Base-by-base conservation (phyloP, 495 filamentous ascomycete genomes). In the Bombardia bombarda region DNA sequence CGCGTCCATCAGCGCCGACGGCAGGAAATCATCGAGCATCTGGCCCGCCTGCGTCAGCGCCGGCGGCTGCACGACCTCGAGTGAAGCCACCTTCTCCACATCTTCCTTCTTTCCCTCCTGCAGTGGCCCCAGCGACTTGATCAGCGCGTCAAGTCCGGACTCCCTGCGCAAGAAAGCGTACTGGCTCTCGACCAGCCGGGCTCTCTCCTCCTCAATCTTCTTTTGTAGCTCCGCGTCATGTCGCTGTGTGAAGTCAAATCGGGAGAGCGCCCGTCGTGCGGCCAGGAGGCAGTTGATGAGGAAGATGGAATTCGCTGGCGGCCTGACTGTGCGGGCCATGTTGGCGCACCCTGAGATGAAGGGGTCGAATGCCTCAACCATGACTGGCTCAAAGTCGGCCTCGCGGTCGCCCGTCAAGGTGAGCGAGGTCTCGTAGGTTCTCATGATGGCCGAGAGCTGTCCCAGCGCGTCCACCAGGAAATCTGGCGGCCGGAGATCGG, bases 1-100 rank as follows among this genome's bases (percentile, higher is more conserved):
- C 3, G 90, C 87, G 58, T 98, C 92, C 77, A 95, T 92, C 14
- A 95, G 65, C 7, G 90, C 92, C 7, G 86, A 90, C 0, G 90
- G 89, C 17, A 98, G 72, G 63, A 95, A 97, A 49, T 86, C 81
- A 60, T 98, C 93, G 3, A 98, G 77, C 20, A 76, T 74, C 53
- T 93, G 86, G 54, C 82, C 83, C 6, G 82, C 80, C 26, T 66
- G 58, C 10, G 73, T 64, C 18, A 96, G 72, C 3, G 75, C 61
- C 10, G 75, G 67, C 0, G 80, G 75, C 43, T 85, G 78, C 57
- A 90, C 80, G 32, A 72, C 47, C 38, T 73, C 62, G 17, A 76
- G 61, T 19, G 57, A 42, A 7, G 58, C 42, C 10, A 68, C 57
- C 14, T 62, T 63, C 21, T 49, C 51, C 0, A 66, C 48, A 40